These are phyloP conservation scores for Allomyces macrogynus DNA, from an alignment of 192 early-diverging fungal genomes.

Conservation along the genomic window DNA sequence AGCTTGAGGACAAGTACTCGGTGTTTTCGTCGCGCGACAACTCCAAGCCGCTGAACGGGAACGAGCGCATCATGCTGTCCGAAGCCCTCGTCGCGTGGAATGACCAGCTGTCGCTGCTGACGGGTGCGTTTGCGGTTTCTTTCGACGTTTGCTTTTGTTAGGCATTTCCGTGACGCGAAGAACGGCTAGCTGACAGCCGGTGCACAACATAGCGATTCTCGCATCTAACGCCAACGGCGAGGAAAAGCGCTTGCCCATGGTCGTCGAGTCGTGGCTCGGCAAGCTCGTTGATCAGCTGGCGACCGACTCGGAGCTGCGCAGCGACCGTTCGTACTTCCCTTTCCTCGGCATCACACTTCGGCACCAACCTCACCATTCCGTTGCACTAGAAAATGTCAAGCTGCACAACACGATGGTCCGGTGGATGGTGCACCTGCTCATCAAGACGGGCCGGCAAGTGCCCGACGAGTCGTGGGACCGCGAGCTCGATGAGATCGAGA, in stretches of 20 bases:
- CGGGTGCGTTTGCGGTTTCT: constrained; percentile 8
- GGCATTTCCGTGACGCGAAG: too few relatives aligned
- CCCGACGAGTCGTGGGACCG: constrained; percentile 23
- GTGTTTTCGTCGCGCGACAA: background rate
- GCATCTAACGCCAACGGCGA: constrained; percentile 9
- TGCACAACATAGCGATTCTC: too few relatives aligned
- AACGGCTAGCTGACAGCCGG: too few relatives aligned
- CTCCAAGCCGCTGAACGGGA: too few relatives aligned
- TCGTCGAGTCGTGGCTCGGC: constrained; percentile 27
- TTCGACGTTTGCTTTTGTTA: too few relatives aligned
- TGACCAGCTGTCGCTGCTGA: constrained; percentile 18
- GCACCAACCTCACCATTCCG: too few relatives aligned
- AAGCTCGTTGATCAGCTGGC: constrained; percentile 29
- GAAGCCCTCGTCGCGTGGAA: constrained; percentile 23
- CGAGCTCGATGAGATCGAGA: constrained; percentile 17
- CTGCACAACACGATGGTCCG: constrained; percentile 25
- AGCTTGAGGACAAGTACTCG: constrained; percentile 26
- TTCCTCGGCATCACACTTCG: background rate
- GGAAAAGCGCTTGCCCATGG: constrained; percentile 29
- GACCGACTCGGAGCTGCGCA: constrained; percentile 28
- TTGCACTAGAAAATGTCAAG: constrained; percentile 22
- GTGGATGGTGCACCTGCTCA: constrained; percentile 33
- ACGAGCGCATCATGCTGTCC: constrained; percentile 5
- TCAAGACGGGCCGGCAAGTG: constrained; percentile 16
- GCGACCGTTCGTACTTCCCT: constrained; percentile 13